These are phyloP conservation scores for Amaranthus tricolor DNA, from an alignment of 179 eudicot species.

Conservation along the genomic window DNA sequence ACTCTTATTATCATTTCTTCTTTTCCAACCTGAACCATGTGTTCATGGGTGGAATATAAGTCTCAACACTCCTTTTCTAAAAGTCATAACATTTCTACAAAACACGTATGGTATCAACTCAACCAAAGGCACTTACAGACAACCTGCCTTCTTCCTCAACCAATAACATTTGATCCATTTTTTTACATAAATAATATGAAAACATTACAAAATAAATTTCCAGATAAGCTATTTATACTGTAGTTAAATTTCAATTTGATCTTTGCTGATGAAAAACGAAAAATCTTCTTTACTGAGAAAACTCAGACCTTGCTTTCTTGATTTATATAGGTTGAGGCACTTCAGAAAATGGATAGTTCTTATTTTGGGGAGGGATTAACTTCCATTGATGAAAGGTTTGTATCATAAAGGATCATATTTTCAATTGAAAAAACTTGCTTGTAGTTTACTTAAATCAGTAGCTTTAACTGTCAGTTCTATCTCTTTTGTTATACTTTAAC, in stretches of 20 bases:
- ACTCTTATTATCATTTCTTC: too few species aligned
- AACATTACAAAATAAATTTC: neutral
- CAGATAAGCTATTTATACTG: neutral
- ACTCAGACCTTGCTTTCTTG: neutral
- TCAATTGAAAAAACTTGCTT: neutral
- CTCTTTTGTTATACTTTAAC: neutral
- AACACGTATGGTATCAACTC: too few species aligned
- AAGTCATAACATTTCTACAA: too few species aligned
- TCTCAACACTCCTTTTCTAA: too few species aligned
- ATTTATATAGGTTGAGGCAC: slow-evolving; percentile 53
- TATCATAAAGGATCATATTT: neutral
- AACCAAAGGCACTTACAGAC: too few species aligned
- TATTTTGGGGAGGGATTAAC: slow-evolving; percentile 89
- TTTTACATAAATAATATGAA: neutral
- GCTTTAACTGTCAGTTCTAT: neutral
- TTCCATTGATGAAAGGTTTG: slow-evolving; percentile 75
- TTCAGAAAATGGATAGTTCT: slow-evolving; percentile 53
- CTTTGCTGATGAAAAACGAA: neutral
- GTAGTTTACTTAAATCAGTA: neutral
- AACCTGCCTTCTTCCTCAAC: neutral
- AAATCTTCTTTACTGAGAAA: neutral
- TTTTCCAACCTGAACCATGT: too few species aligned
- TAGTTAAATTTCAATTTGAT: neutral
- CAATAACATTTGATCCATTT: neutral
- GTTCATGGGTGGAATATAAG: too few species aligned